Evolutionary conservation across 2,329 filamentous ascomycete genomes (phyloP).

Genomic region (Pseudocercospora fijiensis): DNA sequence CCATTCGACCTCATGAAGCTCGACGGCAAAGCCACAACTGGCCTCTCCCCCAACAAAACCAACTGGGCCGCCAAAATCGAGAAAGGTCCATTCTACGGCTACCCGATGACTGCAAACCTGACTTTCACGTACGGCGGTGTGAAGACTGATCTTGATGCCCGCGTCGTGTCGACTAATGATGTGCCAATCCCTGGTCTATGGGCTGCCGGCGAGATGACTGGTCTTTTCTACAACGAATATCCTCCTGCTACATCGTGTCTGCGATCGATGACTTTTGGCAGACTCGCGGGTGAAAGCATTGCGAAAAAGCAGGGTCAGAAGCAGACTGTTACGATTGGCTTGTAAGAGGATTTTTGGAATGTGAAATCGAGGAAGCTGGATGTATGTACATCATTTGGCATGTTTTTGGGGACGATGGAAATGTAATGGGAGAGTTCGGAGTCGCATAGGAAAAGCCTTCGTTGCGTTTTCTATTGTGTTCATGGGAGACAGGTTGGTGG

Average conservation of each 20-base stretch:
- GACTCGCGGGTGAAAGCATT: conserved; percentile 36
- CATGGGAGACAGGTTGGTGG: no score
- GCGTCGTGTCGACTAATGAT: conserved; percentile 43
- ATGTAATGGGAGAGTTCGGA: no score
- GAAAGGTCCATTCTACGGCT: conserved; percentile 43
- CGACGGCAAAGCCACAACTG: conserved; percentile 43
- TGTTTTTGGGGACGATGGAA: no score
- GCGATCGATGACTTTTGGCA: conserved; percentile 38
- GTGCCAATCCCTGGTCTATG: conserved; percentile 42
- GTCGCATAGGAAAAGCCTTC: no score
- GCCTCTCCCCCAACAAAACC: conserved; percentile 41
- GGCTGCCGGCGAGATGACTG: conserved; percentile 40
- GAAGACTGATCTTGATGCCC: conserved; percentile 43
- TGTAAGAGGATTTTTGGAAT: neutral
- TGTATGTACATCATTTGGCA: no score
- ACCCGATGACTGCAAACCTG: conserved; percentile 33
- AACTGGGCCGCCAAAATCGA: conserved; percentile 46
- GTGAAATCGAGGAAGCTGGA: neutral
- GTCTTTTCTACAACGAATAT: conserved; percentile 41
- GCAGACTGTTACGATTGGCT: conserved; percentile 2
- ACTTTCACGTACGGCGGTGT: conserved; percentile 42
- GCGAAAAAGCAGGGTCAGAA: conserved; percentile 22
- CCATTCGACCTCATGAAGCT: conserved; percentile 46
- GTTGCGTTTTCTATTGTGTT: no score
- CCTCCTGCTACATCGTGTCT: conserved; percentile 39